These are phyloP conservation scores for Secale cereale DNA, from an alignment of 176 grass and related monocot species.

Conservation along the genomic window DNA sequence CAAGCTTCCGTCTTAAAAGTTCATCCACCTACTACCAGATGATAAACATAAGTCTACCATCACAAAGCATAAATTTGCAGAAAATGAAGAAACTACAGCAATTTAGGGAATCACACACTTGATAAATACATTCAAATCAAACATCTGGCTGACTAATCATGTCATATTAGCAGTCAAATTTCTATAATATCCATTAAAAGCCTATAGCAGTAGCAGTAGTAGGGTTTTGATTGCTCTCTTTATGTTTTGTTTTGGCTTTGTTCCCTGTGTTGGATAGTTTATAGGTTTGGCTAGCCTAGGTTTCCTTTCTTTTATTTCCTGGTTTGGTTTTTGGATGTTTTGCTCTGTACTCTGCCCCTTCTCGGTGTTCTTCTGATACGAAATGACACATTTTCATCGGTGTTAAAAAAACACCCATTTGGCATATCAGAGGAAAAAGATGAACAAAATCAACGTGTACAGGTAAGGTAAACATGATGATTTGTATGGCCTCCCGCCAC, in stretches of 20 bases:
- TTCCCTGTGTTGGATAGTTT: background rate
- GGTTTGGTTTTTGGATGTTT: too few relatives aligned
- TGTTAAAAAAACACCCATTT: background rate
- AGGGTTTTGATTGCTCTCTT: background rate
- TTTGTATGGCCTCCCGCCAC: background rate
- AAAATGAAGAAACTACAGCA: background rate
- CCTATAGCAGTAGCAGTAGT: background rate
- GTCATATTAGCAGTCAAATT: background rate
- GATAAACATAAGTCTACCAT: constrained; percentile 34
- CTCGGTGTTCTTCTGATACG: background rate
- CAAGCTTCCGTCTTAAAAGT: constrained; percentile 67
- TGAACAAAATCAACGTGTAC: background rate
- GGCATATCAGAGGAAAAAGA: background rate
- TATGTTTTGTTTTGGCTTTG: background rate
- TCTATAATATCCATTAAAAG: background rate
- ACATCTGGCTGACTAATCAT: background rate
- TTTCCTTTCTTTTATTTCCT: background rate
- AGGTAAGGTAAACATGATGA: background rate
- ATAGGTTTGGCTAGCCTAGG: background rate
- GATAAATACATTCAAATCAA: background rate
- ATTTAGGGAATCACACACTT: background rate
- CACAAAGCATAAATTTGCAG: background rate
- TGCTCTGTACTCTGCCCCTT: background rate
- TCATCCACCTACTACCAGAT: constrained; percentile 92
- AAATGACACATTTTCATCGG: background rate